Base-by-base conservation (phyloP, 192 early-diverging fungal genomes). In the Linnemannia elongata region DNA sequence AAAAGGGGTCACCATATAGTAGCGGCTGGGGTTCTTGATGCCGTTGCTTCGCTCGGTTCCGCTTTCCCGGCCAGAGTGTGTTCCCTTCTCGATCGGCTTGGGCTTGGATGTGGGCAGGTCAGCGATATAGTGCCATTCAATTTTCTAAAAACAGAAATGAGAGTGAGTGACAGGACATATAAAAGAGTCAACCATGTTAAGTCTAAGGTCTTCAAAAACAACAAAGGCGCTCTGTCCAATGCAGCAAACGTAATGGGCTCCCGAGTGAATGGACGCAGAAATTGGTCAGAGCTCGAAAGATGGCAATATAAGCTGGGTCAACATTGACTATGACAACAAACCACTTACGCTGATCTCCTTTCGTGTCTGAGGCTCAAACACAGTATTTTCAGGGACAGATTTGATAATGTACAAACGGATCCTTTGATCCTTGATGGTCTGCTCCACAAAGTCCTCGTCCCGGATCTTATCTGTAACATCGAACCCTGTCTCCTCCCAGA, bases 401-500 rank as follows among this genome's bases (percentile, higher is more conserved):
- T 94, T 90, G 69, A 98, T 93, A 80, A 99, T 97, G 79, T 98
- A 99, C 80, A 99, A 82, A 41, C 96, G 90, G 42, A 98, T 95
- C 75, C 95, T 89, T 89, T 99, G 98, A 82, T 97, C 97, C 44
- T 95, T 93, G 82, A 98, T 95, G 27, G 93, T 97, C 54, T 96
- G 86, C 88, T 99, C 98, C 13, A 99, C 93, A 86, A 91, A 96
- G 72, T 99, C 94, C 72, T 96, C 91, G 74, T 94, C 92, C n/a
- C 91, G 89, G 73, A 96, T 84, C 74, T 88, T 90, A 52, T 93
- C 92, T 38, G 93, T 77, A 24, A 96, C 94, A 77, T 99, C 97
- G 85, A 96, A 99, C 24, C 98, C 98, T 6, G 96, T 98, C 79
- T 99, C 98, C 88, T 99, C 98, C 55, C 94, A 92, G 12, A 98